Percentiles rank a stretch among this genome's conserved stretches.
Conservation (phyloP, 345 rosid genomes). For the Populus davidiana region DNA sequence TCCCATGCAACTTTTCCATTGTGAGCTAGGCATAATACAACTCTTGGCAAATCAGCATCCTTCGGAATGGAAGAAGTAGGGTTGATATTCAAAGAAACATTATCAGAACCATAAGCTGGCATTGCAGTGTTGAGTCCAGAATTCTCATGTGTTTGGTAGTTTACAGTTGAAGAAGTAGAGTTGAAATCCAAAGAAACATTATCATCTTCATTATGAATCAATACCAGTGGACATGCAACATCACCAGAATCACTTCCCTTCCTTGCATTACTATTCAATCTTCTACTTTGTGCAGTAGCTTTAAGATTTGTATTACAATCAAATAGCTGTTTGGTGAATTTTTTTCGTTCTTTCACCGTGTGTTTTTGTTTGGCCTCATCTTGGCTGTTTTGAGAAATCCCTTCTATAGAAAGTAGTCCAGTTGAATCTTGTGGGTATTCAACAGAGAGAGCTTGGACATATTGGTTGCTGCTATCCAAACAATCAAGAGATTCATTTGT, state of each 20-base stretch:
- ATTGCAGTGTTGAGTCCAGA: constrained; percentile 24
- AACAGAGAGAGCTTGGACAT: constrained; percentile 43
- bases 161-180: not conserved
- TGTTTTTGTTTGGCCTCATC: constrained; percentile 29
- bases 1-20: constrained; percentile 94
- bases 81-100: constrained; percentile 19
- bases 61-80: constrained; percentile 32
- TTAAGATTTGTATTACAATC: constrained; percentile 29
- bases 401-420: constrained; percentile 30
- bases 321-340: constrained; percentile 18
- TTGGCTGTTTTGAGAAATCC: constrained; percentile 24
- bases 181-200: constrained; percentile 12
- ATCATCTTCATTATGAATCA: constrained; percentile 27
- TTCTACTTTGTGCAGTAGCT: constrained; percentile 27
- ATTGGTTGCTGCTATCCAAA: constrained; percentile 29
- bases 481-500: constrained; percentile 29
- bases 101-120: constrained; percentile 16
- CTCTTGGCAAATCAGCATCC: constrained; percentile 63
- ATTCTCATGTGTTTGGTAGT: constrained; percentile 25
- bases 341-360: constrained; percentile 22
- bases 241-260: constrained; percentile 17
- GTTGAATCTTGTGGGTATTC: constrained; percentile 47
- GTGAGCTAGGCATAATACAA: constrained; percentile 79
- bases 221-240: constrained; percentile 7
- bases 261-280: constrained; percentile 25